Evolutionary conservation across 108 stramenopile species (phyloP).

Genomic region (Fistulifera pelliculosa): DNA sequence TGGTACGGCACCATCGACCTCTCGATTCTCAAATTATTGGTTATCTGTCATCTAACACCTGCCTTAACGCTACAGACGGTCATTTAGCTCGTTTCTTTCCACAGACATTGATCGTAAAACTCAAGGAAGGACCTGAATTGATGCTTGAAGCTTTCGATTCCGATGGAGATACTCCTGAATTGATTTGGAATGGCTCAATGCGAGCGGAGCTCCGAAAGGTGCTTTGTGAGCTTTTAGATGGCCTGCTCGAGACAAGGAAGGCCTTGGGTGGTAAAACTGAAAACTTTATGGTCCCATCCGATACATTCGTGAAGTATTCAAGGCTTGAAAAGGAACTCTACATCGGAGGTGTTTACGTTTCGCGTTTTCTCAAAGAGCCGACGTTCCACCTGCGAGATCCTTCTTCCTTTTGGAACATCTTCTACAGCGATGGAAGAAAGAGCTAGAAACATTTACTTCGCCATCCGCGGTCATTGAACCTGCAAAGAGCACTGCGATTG

Average conservation of each 20-base stretch:
- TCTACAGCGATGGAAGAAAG: constrained; percentile 45
- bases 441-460: constrained; percentile 31
- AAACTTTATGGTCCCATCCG: constrained; percentile 23
- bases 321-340: constrained; percentile 51
- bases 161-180: constrained; percentile 63
- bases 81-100: constrained; percentile 32
- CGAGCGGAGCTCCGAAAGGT: constrained; percentile 47
- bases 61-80: not conserved
- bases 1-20: constrained; percentile 8
- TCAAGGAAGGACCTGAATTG: constrained; percentile 49
- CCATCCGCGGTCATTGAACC: not conserved
- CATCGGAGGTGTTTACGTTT: constrained; percentile 69
- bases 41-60: not conserved
- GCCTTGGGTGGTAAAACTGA: constrained; percentile 7
- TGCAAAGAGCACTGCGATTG: constrained; percentile 9
- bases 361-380: constrained; percentile 74
- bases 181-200: constrained; percentile 70
- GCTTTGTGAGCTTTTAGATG: constrained; percentile 27
- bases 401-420: constrained; percentile 43
- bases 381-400: constrained; percentile 72
- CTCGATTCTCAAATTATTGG: not conserved
- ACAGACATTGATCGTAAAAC: constrained; percentile 18
- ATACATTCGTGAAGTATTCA: constrained; percentile 31
- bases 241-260: constrained; percentile 11
- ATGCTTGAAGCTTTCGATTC: constrained; percentile 55